phyloP scores from a whole-genome alignment of 2,329 filamentous ascomycete species.

The Drechslerella dactyloides region DNA sequence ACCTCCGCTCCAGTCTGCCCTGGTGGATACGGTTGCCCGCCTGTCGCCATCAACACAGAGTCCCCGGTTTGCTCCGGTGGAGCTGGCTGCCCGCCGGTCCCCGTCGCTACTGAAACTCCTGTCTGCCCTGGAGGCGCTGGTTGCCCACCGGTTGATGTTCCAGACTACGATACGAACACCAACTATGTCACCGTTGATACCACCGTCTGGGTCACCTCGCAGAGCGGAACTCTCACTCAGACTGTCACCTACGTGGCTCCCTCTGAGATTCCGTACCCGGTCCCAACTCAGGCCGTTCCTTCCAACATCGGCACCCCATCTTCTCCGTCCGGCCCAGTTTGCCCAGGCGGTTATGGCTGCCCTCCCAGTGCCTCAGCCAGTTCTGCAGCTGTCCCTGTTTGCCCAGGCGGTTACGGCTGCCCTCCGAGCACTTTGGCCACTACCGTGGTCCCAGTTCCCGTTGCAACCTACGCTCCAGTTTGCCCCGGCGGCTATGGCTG shows the following conservation, averaged over 20 bases:
- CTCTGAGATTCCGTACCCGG: slow-evolving; percentile 13
- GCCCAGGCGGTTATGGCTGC: slow-evolving; percentile 48
- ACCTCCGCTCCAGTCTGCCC: slow-evolving; percentile 29
- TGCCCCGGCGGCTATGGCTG: slow-evolving; percentile 1
- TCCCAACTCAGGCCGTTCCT: not conserved
- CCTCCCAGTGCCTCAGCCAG: slow-evolving; percentile 4
- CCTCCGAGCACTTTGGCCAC: slow-evolving; percentile 1
- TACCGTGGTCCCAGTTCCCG: not conserved
- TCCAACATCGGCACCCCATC: not conserved
- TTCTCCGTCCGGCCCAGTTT: slow-evolving; percentile 22
- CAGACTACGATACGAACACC: slow-evolving; percentile 39
- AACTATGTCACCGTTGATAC: slow-evolving; percentile 39
- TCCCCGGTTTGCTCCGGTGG: slow-evolving; percentile 26
- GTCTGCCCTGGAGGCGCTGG: not conserved
- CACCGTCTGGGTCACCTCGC: slow-evolving; percentile 33
- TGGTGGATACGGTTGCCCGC: slow-evolving; percentile 37
- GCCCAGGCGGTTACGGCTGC: not conserved
- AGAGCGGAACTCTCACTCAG: slow-evolving; percentile 29
- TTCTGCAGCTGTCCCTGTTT: not conserved
- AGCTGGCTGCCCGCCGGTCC: slow-evolving; percentile 33
- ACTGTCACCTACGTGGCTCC: slow-evolving; percentile 38
- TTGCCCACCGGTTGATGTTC: slow-evolving; percentile 17
- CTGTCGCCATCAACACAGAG: slow-evolving; percentile 21
- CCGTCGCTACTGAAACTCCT: slow-evolving; percentile 28
- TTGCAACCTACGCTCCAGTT: slow-evolving; percentile 9